Evolutionary conservation across 2,329 filamentous ascomycete genomes (phyloP).

Genomic region (Xylariomycetidae sp.): DNA sequence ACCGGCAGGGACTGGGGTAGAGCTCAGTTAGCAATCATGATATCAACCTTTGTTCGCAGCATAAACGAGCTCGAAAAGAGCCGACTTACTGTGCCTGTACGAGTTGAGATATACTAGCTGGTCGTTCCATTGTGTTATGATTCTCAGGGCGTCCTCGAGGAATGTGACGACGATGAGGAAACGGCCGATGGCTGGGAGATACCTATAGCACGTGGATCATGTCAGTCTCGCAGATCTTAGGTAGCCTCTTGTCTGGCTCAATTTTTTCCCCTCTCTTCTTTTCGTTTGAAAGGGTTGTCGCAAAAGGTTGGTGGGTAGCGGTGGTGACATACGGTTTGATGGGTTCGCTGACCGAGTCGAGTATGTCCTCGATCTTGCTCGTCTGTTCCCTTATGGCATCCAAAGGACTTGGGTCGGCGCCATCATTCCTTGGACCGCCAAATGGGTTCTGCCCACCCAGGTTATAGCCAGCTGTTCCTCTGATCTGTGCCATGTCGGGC

Average conservation of each 20-base stretch:
- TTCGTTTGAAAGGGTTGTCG: too few relatives aligned
- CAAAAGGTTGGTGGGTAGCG: too few relatives aligned
- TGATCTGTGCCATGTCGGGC: conserved; percentile 38
- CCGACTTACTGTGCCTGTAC: conserved; percentile 79
- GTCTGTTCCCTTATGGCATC: conserved; percentile 91
- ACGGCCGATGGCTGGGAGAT: conserved; percentile 89
- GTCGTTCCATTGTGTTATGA: conserved; percentile 95
- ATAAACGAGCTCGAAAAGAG: background rate
- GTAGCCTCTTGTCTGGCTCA: conserved; percentile 3
- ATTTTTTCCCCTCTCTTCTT: too few relatives aligned
- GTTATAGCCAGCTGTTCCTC: conserved; percentile 77
- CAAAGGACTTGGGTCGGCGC: conserved; percentile 69
- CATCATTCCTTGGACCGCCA: conserved; percentile 56
- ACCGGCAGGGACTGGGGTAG: conserved; percentile 68
- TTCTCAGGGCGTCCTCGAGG: conserved; percentile 91
- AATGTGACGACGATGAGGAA: conserved; percentile 99
- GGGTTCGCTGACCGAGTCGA: conserved; percentile 84
- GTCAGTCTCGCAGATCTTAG: too few relatives aligned
- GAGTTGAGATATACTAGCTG: conserved; percentile 90
- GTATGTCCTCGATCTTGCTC: conserved; percentile 93
- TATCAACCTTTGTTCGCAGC: background rate
- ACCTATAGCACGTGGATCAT: conserved; percentile 49
- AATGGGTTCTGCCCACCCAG: conserved; percentile 72
- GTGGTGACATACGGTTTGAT: conserved; percentile 77
- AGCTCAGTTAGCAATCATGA: conserved; percentile 9